Evolutionary conservation across 148 eudicot genomes (phyloP).

Genomic region (Dianthus caryophyllus): DNA sequence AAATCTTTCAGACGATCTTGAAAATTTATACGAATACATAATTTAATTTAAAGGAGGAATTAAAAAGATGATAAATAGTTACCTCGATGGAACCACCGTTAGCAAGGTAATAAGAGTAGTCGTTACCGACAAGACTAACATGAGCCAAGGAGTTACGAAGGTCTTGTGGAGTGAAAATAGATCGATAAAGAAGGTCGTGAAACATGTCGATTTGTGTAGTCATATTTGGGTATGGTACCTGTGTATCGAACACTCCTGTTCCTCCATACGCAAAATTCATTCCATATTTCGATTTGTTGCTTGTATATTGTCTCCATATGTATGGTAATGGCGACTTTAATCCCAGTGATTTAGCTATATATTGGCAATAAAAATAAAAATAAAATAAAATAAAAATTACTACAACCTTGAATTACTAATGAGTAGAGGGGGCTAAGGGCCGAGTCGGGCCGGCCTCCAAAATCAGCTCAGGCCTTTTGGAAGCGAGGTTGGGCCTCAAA

Average conservation of each 20-base stretch:
- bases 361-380: background rate
- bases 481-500: too few relatives aligned
- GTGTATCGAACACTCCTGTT: slow-evolving; percentile 57
- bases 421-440: too few relatives aligned
- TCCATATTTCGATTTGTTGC: slow-evolving; percentile 35
- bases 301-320: slow-evolving; percentile 23
- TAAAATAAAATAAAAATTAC: background rate
- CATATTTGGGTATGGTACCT: slow-evolving; percentile 67
- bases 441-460: too few relatives aligned
- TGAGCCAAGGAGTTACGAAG: slow-evolving; percentile 45
- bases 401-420: too few relatives aligned
- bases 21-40: too few relatives aligned
- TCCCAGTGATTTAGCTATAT: slow-evolving; percentile 46
- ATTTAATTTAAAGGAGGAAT: background rate
- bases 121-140: slow-evolving; percentile 67
- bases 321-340: slow-evolving; percentile 55
- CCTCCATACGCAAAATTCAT: slow-evolving; percentile 79
- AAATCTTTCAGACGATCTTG: too few relatives aligned
- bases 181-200: slow-evolving; percentile 30
- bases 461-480: too few relatives aligned
- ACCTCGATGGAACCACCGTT: slow-evolving; percentile 55
- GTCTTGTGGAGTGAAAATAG: slow-evolving; percentile 34
- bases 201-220: slow-evolving; percentile 69
- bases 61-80: background rate
- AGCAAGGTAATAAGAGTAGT: slow-evolving; percentile 44